Evolutionary conservation across 495 filamentous ascomycete genomes (phyloP).

Genomic region (Massariosphaeria phaeospora): DNA sequence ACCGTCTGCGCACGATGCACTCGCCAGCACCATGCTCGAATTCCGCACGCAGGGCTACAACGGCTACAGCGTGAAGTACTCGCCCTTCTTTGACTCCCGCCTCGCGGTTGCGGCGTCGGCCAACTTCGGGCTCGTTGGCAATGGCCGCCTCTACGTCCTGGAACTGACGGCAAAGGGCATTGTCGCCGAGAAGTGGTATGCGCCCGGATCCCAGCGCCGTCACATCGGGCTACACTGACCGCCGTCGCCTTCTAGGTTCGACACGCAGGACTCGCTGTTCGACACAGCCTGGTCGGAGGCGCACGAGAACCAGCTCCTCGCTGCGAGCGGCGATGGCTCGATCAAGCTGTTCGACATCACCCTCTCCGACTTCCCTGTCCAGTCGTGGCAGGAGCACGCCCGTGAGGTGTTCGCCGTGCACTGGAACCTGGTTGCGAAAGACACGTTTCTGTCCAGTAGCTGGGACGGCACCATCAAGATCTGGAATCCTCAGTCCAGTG

Average conservation of each 20-base stretch:
- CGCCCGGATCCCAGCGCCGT: not conserved
- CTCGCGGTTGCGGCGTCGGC: constrained; percentile 80
- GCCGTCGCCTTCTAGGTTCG: constrained; percentile 55
- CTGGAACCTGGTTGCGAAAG: constrained; percentile 91
- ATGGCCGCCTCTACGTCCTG: constrained; percentile 81
- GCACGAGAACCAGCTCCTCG: constrained; percentile 87
- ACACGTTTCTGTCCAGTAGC: constrained; percentile 77
- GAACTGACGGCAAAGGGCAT: constrained; percentile 77
- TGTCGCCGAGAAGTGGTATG: constrained; percentile 67
- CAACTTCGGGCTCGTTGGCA: constrained; percentile 95
- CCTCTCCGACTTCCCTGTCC: constrained; percentile 72
- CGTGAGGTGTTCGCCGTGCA: constrained; percentile 84
- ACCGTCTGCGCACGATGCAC: not conserved
- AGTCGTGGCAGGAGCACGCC: constrained; percentile 84
- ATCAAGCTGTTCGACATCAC: constrained; percentile 88
- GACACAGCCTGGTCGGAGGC: constrained; percentile 90
- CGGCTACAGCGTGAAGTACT: constrained; percentile 93
- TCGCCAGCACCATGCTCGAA: constrained; percentile 64
- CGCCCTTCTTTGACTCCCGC: constrained; percentile 92
- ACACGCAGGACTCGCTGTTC: constrained; percentile 94
- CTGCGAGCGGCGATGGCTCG: constrained; percentile 83
- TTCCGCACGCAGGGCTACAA: constrained; percentile 90
- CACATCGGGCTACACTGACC: not conserved
- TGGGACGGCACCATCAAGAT: constrained; percentile 96
- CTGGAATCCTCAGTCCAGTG: constrained; percentile 69